Evolutionary conservation across 2,329 filamentous ascomycete species (phyloP), one percentile per base, ranked within the genome.

Genomic region (Chaetothyriales sp.): DNA sequence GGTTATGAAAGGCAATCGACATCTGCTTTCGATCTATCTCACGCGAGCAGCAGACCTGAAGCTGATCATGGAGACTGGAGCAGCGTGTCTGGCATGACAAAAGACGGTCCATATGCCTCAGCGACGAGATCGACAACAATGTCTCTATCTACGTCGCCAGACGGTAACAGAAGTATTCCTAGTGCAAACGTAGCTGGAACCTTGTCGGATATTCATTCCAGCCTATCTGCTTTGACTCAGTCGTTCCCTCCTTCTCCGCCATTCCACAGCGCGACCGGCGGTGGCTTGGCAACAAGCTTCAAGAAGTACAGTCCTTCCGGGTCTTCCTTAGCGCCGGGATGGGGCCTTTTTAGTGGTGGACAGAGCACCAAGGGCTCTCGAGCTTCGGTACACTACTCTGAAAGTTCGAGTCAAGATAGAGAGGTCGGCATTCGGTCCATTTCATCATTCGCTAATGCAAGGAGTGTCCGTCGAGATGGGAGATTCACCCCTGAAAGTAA

Each of bases 91-190:
- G 7, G 29, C 9, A 13, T 13, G 29, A 13, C 29, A 33, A 4
- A 33, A 5, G 33, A 40, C 10, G 33, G 3, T 15, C 33, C 33
- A 40, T 5, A 5, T 15, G 4, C 33, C 13, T 40, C 33, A 40
- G 15, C 33, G 33, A 40, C 33, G 4, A 40, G 33, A 50, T 59
- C 58, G 10, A 48, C 53, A 5, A 44, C 51, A 15, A 48, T 55
- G 4, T 60, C 60, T 2, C 25, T 62, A 2, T 61, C 60, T n/a
- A 54, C 56, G 9, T 62, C 60, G 7, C 60, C 60, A n/a, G 59
- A 62, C 44, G 58, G 54, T 28, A 55, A 54, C 19, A 51, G 58
- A 25, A 20, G 46, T 4, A 54, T 49, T 44, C 56, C 54, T 46
- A 52, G 56, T 29, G 47, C 53, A 15, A 52, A 29, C 43, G 52